These are phyloP conservation scores for Sclerotinia subarctica DNA, from an alignment of 2,329 filamentous ascomycete species.

Conservation along the genomic window DNA sequence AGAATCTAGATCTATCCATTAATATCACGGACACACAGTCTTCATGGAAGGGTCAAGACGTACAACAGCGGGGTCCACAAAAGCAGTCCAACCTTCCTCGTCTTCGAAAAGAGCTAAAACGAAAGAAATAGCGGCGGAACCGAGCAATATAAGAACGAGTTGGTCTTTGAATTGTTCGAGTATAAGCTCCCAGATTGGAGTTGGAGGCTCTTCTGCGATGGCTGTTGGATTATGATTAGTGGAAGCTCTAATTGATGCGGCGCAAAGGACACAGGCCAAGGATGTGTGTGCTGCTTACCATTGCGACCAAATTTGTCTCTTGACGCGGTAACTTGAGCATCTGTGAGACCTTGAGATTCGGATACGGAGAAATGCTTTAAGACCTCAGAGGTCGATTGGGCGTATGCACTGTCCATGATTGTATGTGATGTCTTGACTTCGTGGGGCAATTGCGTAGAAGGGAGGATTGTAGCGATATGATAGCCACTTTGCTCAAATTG, in stretches of 20 bases:
- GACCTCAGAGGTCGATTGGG: conserved; percentile 55
- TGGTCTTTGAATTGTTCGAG: conserved; percentile 99
- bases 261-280: conserved; percentile 19
- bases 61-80: conserved; percentile 94
- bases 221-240: conserved; percentile 45
- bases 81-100: conserved; percentile 91
- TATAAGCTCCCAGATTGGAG: conserved; percentile 92
- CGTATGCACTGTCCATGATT: conserved; percentile 62
- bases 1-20: conserved; percentile 63
- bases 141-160: conserved; percentile 90
- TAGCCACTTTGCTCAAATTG: conserved; percentile 20
- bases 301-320: conserved; percentile 63
- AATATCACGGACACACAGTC: conserved; percentile 16
- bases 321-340: conserved; percentile 55
- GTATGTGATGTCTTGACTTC: conserved; percentile 11
- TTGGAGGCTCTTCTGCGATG: conserved; percentile 86
- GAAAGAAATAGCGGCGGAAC: conserved; percentile 90
- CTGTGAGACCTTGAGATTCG: conserved; percentile 52
- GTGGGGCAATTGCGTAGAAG: conserved; percentile 13
- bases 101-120: conserved; percentile 90
- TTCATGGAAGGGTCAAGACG: conserved; percentile 42
- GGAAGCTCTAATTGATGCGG: conserved; percentile 20
- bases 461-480: conserved; percentile 20
- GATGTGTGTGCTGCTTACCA: conserved; percentile 46
- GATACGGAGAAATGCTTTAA: conserved; percentile 58